A percentile compares a stretch with the other conserved stretches of the same genome.
phyloP scores from a whole-genome alignment of 2,329 filamentous ascomycete species.

The Aspergillus sp. region DNA sequence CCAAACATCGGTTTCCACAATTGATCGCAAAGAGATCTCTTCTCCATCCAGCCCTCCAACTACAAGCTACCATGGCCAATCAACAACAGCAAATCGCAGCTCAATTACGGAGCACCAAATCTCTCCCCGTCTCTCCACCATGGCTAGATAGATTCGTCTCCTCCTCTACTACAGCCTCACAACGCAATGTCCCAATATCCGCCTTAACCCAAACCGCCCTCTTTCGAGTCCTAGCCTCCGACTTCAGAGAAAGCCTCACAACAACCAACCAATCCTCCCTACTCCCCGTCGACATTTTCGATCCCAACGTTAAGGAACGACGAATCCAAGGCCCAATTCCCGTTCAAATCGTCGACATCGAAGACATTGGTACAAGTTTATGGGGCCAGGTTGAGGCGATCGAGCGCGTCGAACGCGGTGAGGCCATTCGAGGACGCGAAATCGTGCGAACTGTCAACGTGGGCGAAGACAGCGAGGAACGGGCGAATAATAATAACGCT shows the following conservation, averaged over 20 bases:
- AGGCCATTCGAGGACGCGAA: conserved; percentile 63
- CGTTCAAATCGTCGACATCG: conserved; percentile 80
- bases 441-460: conserved; percentile 68
- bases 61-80: conserved; percentile 7
- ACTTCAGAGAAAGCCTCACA: conserved; percentile 62
- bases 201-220: conserved; percentile 74
- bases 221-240: conserved; percentile 72
- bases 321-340: conserved; percentile 59
- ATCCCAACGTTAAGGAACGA: conserved; percentile 51
- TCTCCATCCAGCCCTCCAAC: background rate
- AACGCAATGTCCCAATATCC: conserved; percentile 57
- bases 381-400: conserved; percentile 84
- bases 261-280: conserved; percentile 41
- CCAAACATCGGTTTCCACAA: no score
- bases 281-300: conserved; percentile 56
- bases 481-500: conserved; percentile 13
- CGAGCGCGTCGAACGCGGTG: conserved; percentile 47
- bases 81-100: conserved; percentile 35
- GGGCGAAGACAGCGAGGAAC: conserved; percentile 42
- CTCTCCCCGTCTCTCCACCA: conserved; percentile 49
- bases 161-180: conserved; percentile 46
- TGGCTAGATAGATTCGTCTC: conserved; percentile 64
- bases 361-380: conserved; percentile 72
- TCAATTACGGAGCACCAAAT: conserved; percentile 54
- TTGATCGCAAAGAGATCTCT: background rate